A percentile compares a stretch with the other conserved stretches of the same genome.
Conservation (phyloP, 768 basidiomycete species). For the Suillus decipiens region DNA sequence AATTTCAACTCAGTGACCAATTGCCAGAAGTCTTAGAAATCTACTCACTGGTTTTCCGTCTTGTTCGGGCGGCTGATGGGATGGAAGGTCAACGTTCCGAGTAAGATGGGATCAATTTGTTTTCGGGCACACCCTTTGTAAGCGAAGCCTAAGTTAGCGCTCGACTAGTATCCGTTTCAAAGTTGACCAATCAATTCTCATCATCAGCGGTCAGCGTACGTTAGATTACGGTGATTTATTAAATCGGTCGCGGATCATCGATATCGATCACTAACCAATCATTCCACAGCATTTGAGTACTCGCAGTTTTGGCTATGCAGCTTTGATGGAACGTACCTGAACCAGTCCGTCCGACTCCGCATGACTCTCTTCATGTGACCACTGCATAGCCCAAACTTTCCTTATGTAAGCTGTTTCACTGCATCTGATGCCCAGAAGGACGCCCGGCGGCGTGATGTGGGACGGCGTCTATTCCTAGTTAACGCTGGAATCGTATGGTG, state of each 20-base stretch:
- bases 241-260: slow-evolving; percentile 3
- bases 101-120: not conserved
- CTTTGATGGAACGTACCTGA: no score
- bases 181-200: not conserved
- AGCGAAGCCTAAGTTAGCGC: no score
- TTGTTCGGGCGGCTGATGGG: not conserved
- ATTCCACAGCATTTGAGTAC: not conserved
- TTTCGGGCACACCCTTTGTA: no score
- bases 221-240: not conserved
- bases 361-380: no score
- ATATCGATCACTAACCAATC: not conserved
- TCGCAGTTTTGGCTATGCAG: no score
- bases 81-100: not conserved
- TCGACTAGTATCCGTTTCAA: no score
- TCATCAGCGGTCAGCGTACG: slow-evolving; percentile 1
- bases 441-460: slow-evolving; percentile 47
- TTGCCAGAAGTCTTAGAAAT: not conserved
- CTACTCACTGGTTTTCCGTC: not conserved
- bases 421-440: slow-evolving; percentile 46
- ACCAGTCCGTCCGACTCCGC: no score
- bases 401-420: no score
- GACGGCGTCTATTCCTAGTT: slow-evolving; percentile 56
- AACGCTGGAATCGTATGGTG: slow-evolving; percentile 47
- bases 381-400: no score
- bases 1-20: not conserved